phyloP scores from a whole-genome alignment of 1,139 yeast genomes.

The Yamadazyma jaroonii region DNA sequence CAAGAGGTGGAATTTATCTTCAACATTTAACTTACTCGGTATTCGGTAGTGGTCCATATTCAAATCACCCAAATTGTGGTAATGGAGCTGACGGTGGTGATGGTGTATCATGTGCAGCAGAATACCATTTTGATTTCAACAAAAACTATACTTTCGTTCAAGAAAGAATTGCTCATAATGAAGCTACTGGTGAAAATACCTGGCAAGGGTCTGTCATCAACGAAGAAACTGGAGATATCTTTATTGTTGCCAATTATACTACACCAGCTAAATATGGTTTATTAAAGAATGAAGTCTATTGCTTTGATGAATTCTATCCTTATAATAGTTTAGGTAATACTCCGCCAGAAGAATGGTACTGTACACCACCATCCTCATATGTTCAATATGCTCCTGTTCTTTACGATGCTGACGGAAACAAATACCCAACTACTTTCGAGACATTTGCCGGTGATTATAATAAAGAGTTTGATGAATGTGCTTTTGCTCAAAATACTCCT shows the following conservation, averaged over 20 bases:
- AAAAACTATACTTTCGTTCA: conserved; percentile 11
- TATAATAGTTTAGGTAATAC: not conserved
- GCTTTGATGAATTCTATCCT: conserved; percentile 11
- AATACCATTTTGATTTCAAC: conserved; percentile 12
- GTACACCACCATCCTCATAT: conserved; percentile 4
- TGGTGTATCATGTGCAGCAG: conserved; percentile 11
- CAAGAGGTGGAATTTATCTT: conserved; percentile 2
- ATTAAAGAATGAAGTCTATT: not conserved
- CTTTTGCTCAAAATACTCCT: not conserved
- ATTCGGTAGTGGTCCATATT: conserved; percentile 9
- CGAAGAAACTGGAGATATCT: conserved; percentile 9
- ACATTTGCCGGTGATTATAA: not conserved
- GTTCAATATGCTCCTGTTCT: conserved; percentile 11
- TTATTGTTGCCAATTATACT: conserved; percentile 9
- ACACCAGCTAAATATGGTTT: conserved; percentile 12
- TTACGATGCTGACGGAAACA: conserved; percentile 4
- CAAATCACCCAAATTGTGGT: conserved; percentile 6
- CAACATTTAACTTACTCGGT: conserved; percentile 4
- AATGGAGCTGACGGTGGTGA: conserved; percentile 12
- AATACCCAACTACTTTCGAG: not conserved
- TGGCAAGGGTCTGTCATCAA: conserved; percentile 12
- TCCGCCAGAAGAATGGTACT: not conserved
- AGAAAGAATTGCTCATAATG: conserved; percentile 4
- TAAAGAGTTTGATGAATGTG: not conserved
- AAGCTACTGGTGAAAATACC: conserved; percentile 8